phyloP scores from a whole-genome alignment of 306 rosid genomes.

The Ceratonia siliqua region DNA sequence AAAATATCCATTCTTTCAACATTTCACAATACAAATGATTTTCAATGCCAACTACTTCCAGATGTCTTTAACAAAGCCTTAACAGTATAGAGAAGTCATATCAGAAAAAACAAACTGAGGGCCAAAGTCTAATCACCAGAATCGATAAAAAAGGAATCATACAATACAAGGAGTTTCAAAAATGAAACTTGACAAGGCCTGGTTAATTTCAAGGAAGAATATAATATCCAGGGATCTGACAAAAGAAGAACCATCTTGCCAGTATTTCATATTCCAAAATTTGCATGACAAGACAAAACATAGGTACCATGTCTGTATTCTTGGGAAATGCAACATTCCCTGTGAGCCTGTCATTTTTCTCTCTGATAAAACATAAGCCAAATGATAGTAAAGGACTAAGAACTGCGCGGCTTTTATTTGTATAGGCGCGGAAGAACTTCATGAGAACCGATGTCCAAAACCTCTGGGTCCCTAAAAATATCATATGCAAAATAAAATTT shows the following conservation, averaged over 20 bases:
- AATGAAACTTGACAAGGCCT: conserved; percentile 25
- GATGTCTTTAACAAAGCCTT: neutral
- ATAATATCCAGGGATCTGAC: conserved; percentile 25
- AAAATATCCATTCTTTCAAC: conserved; percentile 25
- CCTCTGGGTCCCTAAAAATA: conserved; percentile 81
- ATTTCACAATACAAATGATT: conserved; percentile 24
- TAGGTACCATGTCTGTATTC: conserved; percentile 14
- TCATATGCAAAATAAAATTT: conserved; percentile 25
- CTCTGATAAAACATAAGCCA: conserved; percentile 31
- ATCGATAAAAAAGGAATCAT: conserved; percentile 32
- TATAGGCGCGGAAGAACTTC: conserved; percentile 81
- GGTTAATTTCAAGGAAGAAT: neutral
- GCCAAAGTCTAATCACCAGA: conserved; percentile 22
- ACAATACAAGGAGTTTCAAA: conserved; percentile 18
- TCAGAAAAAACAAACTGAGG: conserved; percentile 18
- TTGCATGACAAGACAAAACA: conserved; percentile 34
- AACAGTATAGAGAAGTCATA: neutral
- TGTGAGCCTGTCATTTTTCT: conserved; percentile 34
- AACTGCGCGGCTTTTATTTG: conserved; percentile 45
- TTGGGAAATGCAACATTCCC: conserved; percentile 23
- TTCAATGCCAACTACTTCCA: conserved; percentile 22
- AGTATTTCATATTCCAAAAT: conserved; percentile 36
- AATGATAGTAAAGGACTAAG: conserved; percentile 34
- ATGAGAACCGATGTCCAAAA: conserved; percentile 71
- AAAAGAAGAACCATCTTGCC: conserved; percentile 37